Evolutionary conservation across 2,329 filamentous ascomycete genomes (phyloP).

Genomic region (Talaromyces sp.): DNA sequence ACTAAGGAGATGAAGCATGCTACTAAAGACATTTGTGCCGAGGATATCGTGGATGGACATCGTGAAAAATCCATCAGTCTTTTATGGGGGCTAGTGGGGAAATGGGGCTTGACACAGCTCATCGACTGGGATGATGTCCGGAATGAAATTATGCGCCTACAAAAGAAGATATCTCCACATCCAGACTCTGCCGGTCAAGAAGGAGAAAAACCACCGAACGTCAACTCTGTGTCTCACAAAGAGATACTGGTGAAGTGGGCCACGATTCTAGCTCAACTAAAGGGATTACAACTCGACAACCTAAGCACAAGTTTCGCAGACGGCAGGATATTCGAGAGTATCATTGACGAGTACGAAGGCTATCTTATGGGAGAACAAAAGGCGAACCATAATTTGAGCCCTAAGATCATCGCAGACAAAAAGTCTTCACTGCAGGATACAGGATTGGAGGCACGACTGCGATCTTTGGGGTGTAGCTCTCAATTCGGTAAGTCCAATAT

Average conservation of each 20-base stretch:
- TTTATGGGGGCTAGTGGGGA: constrained; percentile 57
- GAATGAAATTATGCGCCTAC: constrained; percentile 48
- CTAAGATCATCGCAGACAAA: not conserved
- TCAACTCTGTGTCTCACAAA: constrained; percentile 28
- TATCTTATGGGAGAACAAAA: constrained; percentile 26
- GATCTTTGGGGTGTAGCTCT: constrained; percentile 36
- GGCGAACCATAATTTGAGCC: not conserved
- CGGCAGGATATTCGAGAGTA: constrained; percentile 49
- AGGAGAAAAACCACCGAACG: constrained; percentile 15
- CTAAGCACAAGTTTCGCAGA: constrained; percentile 57
- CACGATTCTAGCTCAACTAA: constrained; percentile 43
- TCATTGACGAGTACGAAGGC: constrained; percentile 54
- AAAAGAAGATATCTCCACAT: constrained; percentile 19
- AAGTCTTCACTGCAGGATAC: not conserved
- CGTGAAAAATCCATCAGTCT: constrained; percentile 60
- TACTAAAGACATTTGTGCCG: constrained; percentile 44
- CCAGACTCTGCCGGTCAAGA: constrained; percentile 17
- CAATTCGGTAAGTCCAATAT: constrained; percentile 35
- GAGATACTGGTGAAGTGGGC: constrained; percentile 55
- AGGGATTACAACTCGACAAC: constrained; percentile 47
- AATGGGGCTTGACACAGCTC: constrained; percentile 51
- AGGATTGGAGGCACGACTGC: constrained; percentile 30
- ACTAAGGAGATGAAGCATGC: constrained; percentile 39
- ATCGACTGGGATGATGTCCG: constrained; percentile 53
- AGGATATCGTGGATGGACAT: constrained; percentile 61